Percentiles rank a stretch among this genome's conserved stretches.
Evolutionary conservation across 306 rosid genomes (phyloP).

Genomic region (Ammopiptanthus mongolicus): DNA sequence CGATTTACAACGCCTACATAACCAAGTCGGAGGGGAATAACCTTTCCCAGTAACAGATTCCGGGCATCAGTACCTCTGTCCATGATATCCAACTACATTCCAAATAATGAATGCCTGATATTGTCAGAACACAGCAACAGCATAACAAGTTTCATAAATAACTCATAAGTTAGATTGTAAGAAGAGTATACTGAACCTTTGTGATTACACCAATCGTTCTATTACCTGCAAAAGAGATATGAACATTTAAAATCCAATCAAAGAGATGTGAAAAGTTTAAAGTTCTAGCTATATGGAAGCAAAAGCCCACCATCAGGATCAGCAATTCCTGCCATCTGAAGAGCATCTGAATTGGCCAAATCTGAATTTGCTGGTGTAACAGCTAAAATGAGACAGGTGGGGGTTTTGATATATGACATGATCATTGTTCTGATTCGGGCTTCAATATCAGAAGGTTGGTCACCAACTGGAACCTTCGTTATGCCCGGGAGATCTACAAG

Average conservation of each 20-base stretch:
- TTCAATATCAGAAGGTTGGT: conserved; percentile 96
- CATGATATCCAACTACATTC: conserved; percentile 86
- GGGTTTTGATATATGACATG: conserved; percentile 86
- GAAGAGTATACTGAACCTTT: conserved; percentile 52
- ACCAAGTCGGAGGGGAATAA: conserved; percentile 95
- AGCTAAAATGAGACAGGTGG: conserved; percentile 88
- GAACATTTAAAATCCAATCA: not conserved
- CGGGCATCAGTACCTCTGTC: conserved; percentile 99
- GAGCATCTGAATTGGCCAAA: conserved; percentile 98
- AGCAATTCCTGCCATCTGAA: conserved; percentile 97
- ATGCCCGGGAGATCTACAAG: conserved; percentile 97
- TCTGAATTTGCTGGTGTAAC: conserved; percentile 98
- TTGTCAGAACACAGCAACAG: conserved; percentile 31
- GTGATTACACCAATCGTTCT: conserved; percentile 96
- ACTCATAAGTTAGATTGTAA: not conserved
- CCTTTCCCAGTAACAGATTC: conserved; percentile 91
- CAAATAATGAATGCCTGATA: conserved; percentile 2
- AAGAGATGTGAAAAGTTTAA: not conserved
- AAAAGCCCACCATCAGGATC: conserved; percentile 87
- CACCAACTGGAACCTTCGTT: conserved; percentile 99
- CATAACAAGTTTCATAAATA: conserved; percentile 1
- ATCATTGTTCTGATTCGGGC: conserved; percentile 96
- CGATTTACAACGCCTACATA: conserved; percentile 97
- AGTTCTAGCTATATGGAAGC: conserved; percentile 15
- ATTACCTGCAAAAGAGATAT: conserved; percentile 56